Evolutionary conservation across 768 basidiomycete species (phyloP).

Genomic region (Termitomyces sp.): DNA sequence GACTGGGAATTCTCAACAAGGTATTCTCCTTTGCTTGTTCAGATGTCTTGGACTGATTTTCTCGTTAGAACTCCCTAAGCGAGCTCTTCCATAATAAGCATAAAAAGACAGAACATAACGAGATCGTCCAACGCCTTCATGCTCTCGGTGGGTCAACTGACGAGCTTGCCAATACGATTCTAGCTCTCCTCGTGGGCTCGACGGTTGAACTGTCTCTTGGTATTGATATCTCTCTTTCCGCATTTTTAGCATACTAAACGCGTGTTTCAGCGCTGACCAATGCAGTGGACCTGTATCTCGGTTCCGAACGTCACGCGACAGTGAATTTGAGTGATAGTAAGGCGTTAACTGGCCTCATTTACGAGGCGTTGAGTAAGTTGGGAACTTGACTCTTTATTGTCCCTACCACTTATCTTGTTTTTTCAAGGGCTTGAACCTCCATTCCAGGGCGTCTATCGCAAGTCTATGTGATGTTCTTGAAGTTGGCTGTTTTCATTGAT

Average conservation of each 20-base stretch:
- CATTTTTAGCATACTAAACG: neutral
- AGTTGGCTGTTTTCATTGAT: neutral
- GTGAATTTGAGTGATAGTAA: slow-evolving; percentile 27
- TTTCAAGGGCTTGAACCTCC: slow-evolving; percentile 63
- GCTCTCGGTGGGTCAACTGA: slow-evolving; percentile 54
- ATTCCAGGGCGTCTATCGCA: slow-evolving; percentile 66
- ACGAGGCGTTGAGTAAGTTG: slow-evolving; percentile 65
- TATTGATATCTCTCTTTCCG: slow-evolving; percentile 20
- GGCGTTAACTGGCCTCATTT: slow-evolving; percentile 49
- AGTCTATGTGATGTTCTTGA: slow-evolving; percentile 14
- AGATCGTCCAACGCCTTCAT: slow-evolving; percentile 52
- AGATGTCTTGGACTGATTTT: slow-evolving; percentile 16
- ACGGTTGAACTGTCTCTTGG: slow-evolving; percentile 70
- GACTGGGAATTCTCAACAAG: slow-evolving; percentile 34
- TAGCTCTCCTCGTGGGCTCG: slow-evolving; percentile 66
- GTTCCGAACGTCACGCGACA: slow-evolving; percentile 34
- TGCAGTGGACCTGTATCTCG: slow-evolving; percentile 59
- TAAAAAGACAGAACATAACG: slow-evolving; percentile 42
- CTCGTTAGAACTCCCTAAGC: slow-evolving; percentile 32
- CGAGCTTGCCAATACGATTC: slow-evolving; percentile 59
- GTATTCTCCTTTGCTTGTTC: slow-evolving; percentile 23
- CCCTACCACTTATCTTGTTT: slow-evolving; percentile 2
- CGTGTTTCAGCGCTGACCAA: slow-evolving; percentile 52
- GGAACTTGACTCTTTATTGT: neutral
- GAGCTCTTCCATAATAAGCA: slow-evolving; percentile 41